Percentiles rank a stretch among this genome's conserved stretches.
Evolutionary conservation across 2,329 filamentous ascomycete species (phyloP).

Genomic region (Thermoascus crustaceus): DNA sequence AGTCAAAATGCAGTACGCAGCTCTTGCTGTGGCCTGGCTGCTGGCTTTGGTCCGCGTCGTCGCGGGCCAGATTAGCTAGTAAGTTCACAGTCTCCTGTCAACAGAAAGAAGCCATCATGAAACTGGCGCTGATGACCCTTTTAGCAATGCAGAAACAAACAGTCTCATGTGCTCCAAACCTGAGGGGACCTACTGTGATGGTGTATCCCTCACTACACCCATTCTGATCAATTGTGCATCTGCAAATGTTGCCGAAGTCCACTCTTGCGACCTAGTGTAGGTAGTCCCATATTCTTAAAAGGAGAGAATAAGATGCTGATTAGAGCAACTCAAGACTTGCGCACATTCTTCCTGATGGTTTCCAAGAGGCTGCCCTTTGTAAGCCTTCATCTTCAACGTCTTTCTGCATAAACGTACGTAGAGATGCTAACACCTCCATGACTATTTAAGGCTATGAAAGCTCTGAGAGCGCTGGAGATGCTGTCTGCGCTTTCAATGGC

Average conservation of each 20-base stretch:
- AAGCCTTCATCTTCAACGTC: neutral
- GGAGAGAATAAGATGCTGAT: neutral
- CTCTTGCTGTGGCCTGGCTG: neutral
- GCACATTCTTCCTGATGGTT: conserved; percentile 10
- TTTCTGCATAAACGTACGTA: neutral
- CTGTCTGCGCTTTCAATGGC: conserved; percentile 20
- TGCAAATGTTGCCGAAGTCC: conserved; percentile 6
- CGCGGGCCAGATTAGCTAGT: conserved; percentile 10
- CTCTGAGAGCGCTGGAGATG: conserved; percentile 10
- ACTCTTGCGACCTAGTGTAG: conserved; percentile 15
- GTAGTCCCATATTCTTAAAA: neutral
- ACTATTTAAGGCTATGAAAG: conserved; percentile 13
- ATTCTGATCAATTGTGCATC: conserved; percentile 13
- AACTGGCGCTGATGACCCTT: neutral
- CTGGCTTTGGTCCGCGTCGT: neutral
- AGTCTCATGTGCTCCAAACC: conserved; percentile 13
- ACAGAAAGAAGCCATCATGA: neutral
- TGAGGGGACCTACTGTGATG: conserved; percentile 12
- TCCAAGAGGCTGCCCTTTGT: conserved; percentile 13
- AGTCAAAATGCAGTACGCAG: neutral
- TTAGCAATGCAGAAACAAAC: conserved; percentile 12
- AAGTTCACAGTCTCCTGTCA: neutral
- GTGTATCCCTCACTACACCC: conserved; percentile 10
- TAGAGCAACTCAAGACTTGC: conserved; percentile 7
- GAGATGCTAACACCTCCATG: neutral